phyloP scores from a whole-genome alignment of 2,329 filamentous ascomycete species.

The Aspergillus uvarum region DNA sequence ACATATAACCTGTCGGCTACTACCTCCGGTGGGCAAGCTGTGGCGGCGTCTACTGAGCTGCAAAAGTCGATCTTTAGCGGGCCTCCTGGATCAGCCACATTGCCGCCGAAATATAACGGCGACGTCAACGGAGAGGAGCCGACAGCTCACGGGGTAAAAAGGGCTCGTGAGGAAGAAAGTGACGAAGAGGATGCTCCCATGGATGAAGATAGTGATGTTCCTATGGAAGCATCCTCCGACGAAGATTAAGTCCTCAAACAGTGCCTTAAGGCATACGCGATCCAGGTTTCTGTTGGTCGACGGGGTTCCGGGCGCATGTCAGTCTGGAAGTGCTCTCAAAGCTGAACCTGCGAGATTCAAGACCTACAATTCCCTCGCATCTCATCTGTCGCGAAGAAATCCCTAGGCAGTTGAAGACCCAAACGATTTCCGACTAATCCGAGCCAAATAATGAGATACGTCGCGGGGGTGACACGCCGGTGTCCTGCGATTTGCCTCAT shows the following conservation, averaged over 20 bases:
- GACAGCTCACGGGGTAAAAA: slow-evolving; percentile 62
- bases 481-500: slow-evolving; percentile 62
- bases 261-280: background rate
- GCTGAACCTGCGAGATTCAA: slow-evolving; percentile 15
- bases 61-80: slow-evolving; percentile 80
- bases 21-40: slow-evolving; percentile 49
- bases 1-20: slow-evolving; percentile 71
- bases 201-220: slow-evolving; percentile 69
- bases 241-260: slow-evolving; percentile 57
- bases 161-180: slow-evolving; percentile 65
- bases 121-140: slow-evolving; percentile 46
- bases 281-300: background rate
- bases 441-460: slow-evolving; percentile 85
- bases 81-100: slow-evolving; percentile 43
- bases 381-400: slow-evolving; percentile 49
- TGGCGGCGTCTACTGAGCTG: slow-evolving; percentile 67
- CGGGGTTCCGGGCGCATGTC: background rate
- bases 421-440: slow-evolving; percentile 81
- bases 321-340: background rate
- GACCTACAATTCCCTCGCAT: slow-evolving; percentile 22
- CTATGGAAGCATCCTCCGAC: slow-evolving; percentile 70
- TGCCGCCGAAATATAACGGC: slow-evolving; percentile 53
- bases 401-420: slow-evolving; percentile 72
- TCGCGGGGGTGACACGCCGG: slow-evolving; percentile 46
- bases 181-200: slow-evolving; percentile 55